Evolutionary conservation across 176 grass and related monocot genomes (phyloP).

Genomic region (Cenchrus fungigraminus): DNA sequence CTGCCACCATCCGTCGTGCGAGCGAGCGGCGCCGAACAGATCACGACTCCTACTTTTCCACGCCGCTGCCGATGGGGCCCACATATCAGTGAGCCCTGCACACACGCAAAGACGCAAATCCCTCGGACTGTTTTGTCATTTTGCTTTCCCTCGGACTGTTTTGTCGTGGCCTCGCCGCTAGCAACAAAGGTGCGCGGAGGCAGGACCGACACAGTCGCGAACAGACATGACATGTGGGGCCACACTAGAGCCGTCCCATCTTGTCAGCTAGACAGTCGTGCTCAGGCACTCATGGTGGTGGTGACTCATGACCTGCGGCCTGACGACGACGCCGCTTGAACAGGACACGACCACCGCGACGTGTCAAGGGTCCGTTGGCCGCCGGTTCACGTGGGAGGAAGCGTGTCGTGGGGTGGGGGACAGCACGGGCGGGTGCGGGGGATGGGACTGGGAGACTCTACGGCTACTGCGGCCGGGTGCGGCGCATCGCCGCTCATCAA

Average conservation of each 20-base stretch:
- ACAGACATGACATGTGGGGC: not conserved
- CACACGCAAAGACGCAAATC: not conserved
- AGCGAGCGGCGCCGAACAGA: slow-evolving; percentile 30
- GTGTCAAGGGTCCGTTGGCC: slow-evolving; percentile 25
- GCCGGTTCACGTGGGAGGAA: slow-evolving; percentile 46
- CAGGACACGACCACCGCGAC: not conserved
- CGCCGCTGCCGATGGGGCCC: not conserved
- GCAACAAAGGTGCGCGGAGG: not conserved
- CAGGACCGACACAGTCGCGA: not conserved
- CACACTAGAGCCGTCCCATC: not conserved
- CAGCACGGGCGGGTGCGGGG: slow-evolving; percentile 30
- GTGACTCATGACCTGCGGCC: not conserved
- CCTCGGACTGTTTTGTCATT: not conserved
- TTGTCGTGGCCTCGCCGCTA: slow-evolving; percentile 44
- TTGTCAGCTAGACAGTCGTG: not conserved
- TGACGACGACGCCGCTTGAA: not conserved
- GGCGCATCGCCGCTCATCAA: slow-evolving; percentile 10
- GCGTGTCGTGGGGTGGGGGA: slow-evolving; percentile 52
- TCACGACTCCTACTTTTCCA: not conserved
- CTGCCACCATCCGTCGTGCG: not conserved
- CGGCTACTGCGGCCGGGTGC: not conserved
- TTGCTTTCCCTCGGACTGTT: not conserved
- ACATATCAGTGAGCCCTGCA: not conserved
- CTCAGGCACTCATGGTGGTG: too few relatives aligned
- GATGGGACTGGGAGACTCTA: not conserved